Percentiles rank a stretch among this genome's conserved stretches.
These are phyloP conservation scores for Candida hungchunana DNA, from an alignment of 805 yeast genomes.

Conservation along the genomic window DNA sequence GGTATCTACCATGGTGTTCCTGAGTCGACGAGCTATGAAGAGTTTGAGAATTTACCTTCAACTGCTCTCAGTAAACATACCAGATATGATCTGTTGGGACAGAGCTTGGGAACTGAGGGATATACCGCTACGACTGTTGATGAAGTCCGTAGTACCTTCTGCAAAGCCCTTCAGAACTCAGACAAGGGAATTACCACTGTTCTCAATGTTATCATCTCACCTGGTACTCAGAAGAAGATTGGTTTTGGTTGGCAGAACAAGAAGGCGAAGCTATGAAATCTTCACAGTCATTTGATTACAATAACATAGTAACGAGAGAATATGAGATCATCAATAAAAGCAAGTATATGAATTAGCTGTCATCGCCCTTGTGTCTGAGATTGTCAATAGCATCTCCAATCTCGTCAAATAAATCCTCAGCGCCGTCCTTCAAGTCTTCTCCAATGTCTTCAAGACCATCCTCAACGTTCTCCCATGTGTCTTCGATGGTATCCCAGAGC, in stretches of 20 bases:
- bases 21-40: slow-evolving; percentile 28
- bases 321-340: not conserved
- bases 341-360: not conserved
- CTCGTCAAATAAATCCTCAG: slow-evolving; percentile 15
- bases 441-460: slow-evolving; percentile 21
- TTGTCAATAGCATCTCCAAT: slow-evolving; percentile 17
- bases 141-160: slow-evolving; percentile 34
- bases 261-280: slow-evolving; percentile 24
- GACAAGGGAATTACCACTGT: slow-evolving; percentile 37
- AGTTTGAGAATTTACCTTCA: slow-evolving; percentile 39
- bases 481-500: slow-evolving; percentile 26
- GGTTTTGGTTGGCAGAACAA: slow-evolving; percentile 70
- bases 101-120: slow-evolving; percentile 56
- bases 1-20: slow-evolving; percentile 68
- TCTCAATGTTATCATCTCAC: slow-evolving; percentile 58
- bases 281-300: too few relatives aligned
- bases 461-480: slow-evolving; percentile 17
- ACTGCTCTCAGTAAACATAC: slow-evolving; percentile 57
- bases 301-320: too few relatives aligned
- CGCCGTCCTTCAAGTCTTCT: slow-evolving; percentile 19
- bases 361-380: not conserved
- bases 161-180: slow-evolving; percentile 33
- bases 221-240: slow-evolving; percentile 50
- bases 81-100: slow-evolving; percentile 51
- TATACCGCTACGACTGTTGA: slow-evolving; percentile 37